Percentiles rank a stretch among this genome's conserved stretches.
Conservation (phyloP, 176 grass and related monocot species). For the Luzula sylvatica region DNA sequence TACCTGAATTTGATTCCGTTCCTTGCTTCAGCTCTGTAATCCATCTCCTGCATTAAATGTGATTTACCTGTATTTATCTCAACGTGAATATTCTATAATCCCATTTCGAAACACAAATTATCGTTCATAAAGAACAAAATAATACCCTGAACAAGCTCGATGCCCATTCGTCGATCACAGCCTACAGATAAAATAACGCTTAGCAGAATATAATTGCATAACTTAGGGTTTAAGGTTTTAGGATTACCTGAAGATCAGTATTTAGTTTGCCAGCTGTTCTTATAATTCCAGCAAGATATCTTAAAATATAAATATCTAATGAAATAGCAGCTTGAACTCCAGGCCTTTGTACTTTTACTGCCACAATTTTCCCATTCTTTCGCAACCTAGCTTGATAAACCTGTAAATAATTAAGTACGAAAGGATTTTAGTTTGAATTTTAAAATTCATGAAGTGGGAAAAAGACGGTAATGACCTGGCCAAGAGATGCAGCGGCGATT, state of each 20-base stretch:
- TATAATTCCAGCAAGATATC: constrained; percentile 67
- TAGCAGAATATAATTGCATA: not conserved
- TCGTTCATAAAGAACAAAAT: constrained; percentile 12
- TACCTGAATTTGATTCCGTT: constrained; percentile 93
- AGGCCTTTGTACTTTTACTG: constrained; percentile 97
- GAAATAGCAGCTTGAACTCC: constrained; percentile 93
- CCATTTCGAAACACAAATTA: not conserved
- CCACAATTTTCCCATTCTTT: constrained; percentile 61
- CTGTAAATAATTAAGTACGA: constrained; percentile 29
- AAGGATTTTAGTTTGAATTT: not conserved
- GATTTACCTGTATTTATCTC: constrained; percentile 92
- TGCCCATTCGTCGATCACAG: constrained; percentile 95
- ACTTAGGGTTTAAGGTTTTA: not conserved
- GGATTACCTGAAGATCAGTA: constrained; percentile 77
- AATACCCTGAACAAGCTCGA: constrained; percentile 85
- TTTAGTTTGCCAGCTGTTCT: constrained; percentile 64
- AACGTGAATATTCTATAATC: constrained; percentile 44
- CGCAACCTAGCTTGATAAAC: constrained; percentile 81
- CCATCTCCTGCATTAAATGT: constrained; percentile 99
- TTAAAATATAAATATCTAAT: constrained; percentile 89
- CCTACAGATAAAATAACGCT: constrained; percentile 33
- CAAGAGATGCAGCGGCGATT: constrained; percentile 86
- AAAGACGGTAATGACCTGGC: constrained; percentile 39
- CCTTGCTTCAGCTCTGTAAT: constrained; percentile 94
- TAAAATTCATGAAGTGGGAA: not conserved